Percentiles rank a stretch among this genome's conserved stretches.
Conservation (phyloP, 345 rosid species). For the Euphorbia pulcherrima region DNA sequence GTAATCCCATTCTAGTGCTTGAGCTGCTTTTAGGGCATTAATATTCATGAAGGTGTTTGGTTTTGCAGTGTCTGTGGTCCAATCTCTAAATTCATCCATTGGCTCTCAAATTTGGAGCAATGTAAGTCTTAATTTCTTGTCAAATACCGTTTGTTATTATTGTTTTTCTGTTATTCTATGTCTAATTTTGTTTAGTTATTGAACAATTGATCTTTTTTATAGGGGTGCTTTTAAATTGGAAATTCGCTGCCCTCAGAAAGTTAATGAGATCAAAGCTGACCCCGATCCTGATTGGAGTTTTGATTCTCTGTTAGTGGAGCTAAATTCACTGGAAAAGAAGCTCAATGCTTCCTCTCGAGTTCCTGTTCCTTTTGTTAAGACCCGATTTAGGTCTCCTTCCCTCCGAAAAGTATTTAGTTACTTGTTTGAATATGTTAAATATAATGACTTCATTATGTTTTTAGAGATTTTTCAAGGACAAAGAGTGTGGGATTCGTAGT, state of each 20-base stretch:
- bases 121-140: background rate
- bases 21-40: too few species aligned
- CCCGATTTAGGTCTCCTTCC: conserved; percentile 36
- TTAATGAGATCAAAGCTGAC: conserved; percentile 55
- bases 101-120: background rate
- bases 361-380: conserved; percentile 43
- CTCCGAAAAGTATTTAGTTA: too few species aligned
- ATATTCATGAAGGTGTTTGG: too few species aligned
- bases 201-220: background rate
- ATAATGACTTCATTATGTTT: background rate
- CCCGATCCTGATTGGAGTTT: conserved; percentile 83
- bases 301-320: conserved; percentile 49
- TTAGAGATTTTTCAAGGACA: conserved; percentile 24
- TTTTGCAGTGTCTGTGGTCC: background rate
- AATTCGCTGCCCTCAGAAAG: conserved; percentile 49
- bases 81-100: background rate
- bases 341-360: conserved; percentile 40
- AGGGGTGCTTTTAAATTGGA: conserved; percentile 67
- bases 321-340: conserved; percentile 59
- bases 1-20: too few species aligned
- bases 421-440: background rate
- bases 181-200: background rate
- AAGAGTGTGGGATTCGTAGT: conserved; percentile 47
- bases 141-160: background rate
- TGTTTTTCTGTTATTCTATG: background rate